Conservation (phyloP, 148 eudicot species). For the Drosera capensis region DNA sequence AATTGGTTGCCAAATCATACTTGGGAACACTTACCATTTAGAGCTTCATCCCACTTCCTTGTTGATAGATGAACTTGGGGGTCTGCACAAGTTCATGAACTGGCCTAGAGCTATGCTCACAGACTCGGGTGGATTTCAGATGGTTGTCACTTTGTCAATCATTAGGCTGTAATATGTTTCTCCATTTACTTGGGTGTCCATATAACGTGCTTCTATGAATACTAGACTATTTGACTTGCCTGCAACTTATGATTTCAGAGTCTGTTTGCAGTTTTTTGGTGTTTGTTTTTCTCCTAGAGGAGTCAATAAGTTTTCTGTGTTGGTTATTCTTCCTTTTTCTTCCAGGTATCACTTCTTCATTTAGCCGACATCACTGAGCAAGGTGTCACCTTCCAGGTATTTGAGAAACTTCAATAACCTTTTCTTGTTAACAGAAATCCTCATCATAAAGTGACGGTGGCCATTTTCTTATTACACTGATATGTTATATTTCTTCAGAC, state of each 20-base stretch:
- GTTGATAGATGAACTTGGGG: constrained; percentile 78
- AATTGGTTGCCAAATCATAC: constrained; percentile 84
- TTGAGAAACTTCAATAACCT: background rate
- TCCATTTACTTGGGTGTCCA: background rate
- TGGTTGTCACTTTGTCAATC: constrained; percentile 27
- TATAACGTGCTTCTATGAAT: background rate
- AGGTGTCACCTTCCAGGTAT: constrained; percentile 91
- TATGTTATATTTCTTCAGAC: too few species aligned
- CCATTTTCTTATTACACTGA: background rate
- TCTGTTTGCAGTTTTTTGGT: background rate
- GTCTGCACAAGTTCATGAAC: constrained; percentile 86
- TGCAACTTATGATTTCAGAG: background rate
- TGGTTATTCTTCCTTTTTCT: background rate
- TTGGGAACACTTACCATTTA: constrained; percentile 90
- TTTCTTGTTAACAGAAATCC: background rate
- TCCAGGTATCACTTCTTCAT: constrained; percentile 67
- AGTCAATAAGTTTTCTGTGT: background rate
- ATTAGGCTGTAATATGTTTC: constrained; percentile 3
- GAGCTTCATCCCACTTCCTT: constrained; percentile 81
- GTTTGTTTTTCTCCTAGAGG: background rate
- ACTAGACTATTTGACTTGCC: background rate
- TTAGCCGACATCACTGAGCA: constrained; percentile 86
- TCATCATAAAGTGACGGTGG: too few species aligned
- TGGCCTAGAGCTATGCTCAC: constrained; percentile 90
- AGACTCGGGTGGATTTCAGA: constrained; percentile 95